Evolutionary conservation across 441 rosid species (phyloP).

Genomic region (Melastoma candidum): DNA sequence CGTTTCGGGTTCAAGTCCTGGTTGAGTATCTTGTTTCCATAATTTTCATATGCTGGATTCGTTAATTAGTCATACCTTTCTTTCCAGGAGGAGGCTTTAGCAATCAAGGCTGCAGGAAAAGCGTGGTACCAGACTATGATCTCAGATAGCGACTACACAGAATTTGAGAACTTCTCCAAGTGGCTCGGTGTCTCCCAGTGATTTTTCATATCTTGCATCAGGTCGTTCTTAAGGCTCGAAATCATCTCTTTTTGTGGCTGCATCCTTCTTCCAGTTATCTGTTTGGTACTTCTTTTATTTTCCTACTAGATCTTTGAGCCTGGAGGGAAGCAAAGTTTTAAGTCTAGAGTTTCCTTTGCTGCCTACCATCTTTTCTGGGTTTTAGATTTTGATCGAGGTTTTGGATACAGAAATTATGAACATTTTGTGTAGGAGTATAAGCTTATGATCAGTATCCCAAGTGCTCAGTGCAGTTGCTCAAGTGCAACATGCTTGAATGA

Average conservation of each 20-base stretch:
- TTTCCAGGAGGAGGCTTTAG: conserved; percentile 67
- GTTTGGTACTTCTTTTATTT: too few species aligned
- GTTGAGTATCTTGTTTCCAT: background rate
- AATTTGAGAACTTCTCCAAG: conserved; percentile 86
- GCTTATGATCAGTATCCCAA: too few species aligned
- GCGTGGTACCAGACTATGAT: conserved; percentile 91
- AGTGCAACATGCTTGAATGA: conserved; percentile 70
- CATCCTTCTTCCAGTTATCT: background rate
- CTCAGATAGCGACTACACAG: conserved; percentile 83
- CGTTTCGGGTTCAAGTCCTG: too few species aligned
- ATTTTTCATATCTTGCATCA: conserved; percentile 15
- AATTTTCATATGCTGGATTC: background rate
- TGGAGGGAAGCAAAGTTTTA: too few species aligned
- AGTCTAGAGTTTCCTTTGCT: too few species aligned
- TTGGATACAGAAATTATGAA: too few species aligned
- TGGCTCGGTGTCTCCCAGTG: conserved; percentile 91
- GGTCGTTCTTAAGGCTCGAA: background rate
- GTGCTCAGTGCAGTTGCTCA: conserved; percentile 16
- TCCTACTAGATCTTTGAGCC: too few species aligned
- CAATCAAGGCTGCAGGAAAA: conserved; percentile 73
- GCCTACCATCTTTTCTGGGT: too few species aligned
- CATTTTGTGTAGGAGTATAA: too few species aligned
- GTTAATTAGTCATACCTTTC: background rate
- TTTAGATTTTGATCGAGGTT: too few species aligned
- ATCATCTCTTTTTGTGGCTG: conserved; percentile 4